phyloP scores from a whole-genome alignment of 2,329 filamentous ascomycete genomes.

The Fusarium brevicatenulatum region DNA sequence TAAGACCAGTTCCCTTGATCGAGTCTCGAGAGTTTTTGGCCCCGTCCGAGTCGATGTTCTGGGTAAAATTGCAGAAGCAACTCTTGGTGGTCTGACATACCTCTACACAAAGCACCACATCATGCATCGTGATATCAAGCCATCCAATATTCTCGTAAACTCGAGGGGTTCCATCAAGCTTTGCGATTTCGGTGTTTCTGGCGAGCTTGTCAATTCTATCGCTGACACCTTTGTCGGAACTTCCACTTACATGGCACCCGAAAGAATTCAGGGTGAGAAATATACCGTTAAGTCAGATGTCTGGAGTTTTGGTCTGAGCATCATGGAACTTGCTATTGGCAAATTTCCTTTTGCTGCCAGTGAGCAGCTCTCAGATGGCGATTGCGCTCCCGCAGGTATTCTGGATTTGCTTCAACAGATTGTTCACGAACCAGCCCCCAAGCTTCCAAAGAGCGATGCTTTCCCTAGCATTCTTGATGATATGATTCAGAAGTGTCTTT shows the following conservation, averaged over 20 bases:
- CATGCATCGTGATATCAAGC: slow-evolving; percentile 99
- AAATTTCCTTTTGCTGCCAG: slow-evolving; percentile 92
- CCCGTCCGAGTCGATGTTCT: slow-evolving; percentile 95
- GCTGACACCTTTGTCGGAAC: slow-evolving; percentile 98
- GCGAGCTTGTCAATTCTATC: slow-evolving; percentile 96
- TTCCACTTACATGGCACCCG: slow-evolving; percentile 98
- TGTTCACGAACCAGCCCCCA: slow-evolving; percentile 93
- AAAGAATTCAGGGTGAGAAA: slow-evolving; percentile 95
- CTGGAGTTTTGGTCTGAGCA: slow-evolving; percentile 94
- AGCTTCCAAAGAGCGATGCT: slow-evolving; percentile 94
- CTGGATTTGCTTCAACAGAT: slow-evolving; percentile 96
- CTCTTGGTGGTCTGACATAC: slow-evolving; percentile 91
- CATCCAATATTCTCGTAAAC: slow-evolving; percentile 96
- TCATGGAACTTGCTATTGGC: slow-evolving; percentile 98
- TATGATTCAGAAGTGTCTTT: slow-evolving; percentile 95
- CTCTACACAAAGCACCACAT: slow-evolving; percentile 96
- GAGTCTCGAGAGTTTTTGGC: slow-evolving; percentile 93
- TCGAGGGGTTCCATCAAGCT: slow-evolving; percentile 95
- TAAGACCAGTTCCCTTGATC: slow-evolving; percentile 80
- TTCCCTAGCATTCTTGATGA: slow-evolving; percentile 96
- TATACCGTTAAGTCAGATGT: slow-evolving; percentile 99
- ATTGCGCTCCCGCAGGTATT: slow-evolving; percentile 91
- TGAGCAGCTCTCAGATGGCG: slow-evolving; percentile 75
- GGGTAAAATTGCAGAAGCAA: slow-evolving; percentile 96
- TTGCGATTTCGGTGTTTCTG: slow-evolving; percentile 98